A percentile compares a stretch with the other conserved stretches of the same genome.
Conservation (phyloP, 441 rosid genomes). For the Croton laevigatus region DNA sequence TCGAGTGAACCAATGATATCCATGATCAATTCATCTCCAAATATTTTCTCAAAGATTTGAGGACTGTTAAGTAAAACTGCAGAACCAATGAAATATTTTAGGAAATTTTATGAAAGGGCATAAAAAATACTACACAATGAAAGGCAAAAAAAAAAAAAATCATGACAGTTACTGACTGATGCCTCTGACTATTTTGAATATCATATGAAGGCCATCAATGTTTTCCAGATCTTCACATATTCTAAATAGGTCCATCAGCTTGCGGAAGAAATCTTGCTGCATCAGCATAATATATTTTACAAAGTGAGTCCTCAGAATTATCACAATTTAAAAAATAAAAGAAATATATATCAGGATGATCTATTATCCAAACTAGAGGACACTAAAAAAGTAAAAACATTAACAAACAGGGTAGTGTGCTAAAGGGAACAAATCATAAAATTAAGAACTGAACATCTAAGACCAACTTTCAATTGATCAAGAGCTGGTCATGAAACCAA, state of each 20-base stretch:
- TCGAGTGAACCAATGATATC: constrained; percentile 95
- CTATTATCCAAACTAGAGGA: neutral
- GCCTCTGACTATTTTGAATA: constrained; percentile 89
- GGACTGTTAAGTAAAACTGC: constrained; percentile 94
- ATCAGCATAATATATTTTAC: constrained; percentile 29
- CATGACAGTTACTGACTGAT: constrained; percentile 57
- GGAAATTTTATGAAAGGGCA: constrained; percentile 20
- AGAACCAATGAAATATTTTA: constrained; percentile 23
- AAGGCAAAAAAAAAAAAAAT: constrained; percentile 1
- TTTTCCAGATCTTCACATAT: constrained; percentile 90
- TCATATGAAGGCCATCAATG: constrained; percentile 90
- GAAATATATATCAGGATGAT: neutral
- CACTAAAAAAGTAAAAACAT: neutral
- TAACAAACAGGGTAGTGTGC: neutral
- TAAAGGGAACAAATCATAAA: neutral
- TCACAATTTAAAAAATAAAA: constrained; percentile 7
- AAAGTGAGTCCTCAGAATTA: constrained; percentile 2
- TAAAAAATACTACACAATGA: constrained; percentile 13
- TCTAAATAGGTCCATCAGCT: constrained; percentile 80
- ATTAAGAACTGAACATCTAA: constrained; percentile 4
- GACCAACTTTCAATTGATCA: constrained; percentile 13
- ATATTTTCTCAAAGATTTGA: constrained; percentile 85
- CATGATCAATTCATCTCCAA: constrained; percentile 94
- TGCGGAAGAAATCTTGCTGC: constrained; percentile 89
- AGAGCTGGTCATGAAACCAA: neutral